Base-by-base conservation (phyloP, 768 basidiomycete species). In the Gyrodon lividus region DNA sequence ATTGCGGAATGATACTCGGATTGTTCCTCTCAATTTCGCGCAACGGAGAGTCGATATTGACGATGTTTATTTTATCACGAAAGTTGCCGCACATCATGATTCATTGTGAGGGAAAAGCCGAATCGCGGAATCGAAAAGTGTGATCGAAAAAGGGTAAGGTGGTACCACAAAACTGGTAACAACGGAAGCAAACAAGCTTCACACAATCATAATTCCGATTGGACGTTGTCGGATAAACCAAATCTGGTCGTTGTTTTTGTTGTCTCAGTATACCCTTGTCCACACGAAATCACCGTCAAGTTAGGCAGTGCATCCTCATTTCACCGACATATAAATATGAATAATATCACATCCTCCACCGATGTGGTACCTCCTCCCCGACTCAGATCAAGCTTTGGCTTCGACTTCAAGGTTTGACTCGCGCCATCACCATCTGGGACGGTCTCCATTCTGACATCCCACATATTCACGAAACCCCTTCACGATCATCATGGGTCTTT, bases 321-420 rank as follows among this genome's bases (percentile, higher is more conserved):
- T 46, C 48, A 37, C 55, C 53, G 43, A 63, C 52, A 58, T 64
- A 70, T 70, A 68, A 68, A 66, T 54, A 56, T 43, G 45, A 55
- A 42, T n/a, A n/a, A n/a, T n/a, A n/a, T 20, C 39, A 6, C 1
- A 34, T 34, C 51, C 23, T 46, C 52, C 57, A 57, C 54, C 53
- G 55, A 55, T 49, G 45, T n/a, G 30, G 46, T 53, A 44, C 52
- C 48, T 48, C 54, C 51, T 7, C 7, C 55, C 52, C 48, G 54
- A 47, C 55, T 51, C 45, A 56, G 52, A 55, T 9, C 31, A 26
- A 26, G 24, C 31, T 12, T 12, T 5, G 13, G 30, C 30, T 31
- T 31, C 30, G 12, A 14, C 31, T 31, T 9, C 10, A 31, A 31
- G 10, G 10, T 12, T 31, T 31, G 8, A 31, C 31, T 2, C 5